Percentiles rank a stretch among this genome's conserved stretches.
These are phyloP conservation scores for Calocybe gambosa DNA, from an alignment of 1,284 basidiomycete species.

Conservation along the genomic window DNA sequence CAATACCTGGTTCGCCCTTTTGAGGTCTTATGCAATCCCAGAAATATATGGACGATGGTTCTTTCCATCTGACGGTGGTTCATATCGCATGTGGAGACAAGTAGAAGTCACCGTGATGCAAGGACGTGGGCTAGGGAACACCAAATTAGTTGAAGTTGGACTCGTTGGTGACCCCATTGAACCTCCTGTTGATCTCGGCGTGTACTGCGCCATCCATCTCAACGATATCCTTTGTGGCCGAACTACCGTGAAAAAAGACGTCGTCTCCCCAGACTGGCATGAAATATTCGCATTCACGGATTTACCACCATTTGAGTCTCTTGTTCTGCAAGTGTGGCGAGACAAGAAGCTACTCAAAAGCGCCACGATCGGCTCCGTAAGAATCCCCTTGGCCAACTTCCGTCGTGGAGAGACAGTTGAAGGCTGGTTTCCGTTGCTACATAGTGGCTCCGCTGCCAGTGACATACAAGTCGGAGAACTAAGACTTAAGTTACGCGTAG, in stretches of 20 bases:
- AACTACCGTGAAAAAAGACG: slow-evolving; percentile 64
- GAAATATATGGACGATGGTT: slow-evolving; percentile 66
- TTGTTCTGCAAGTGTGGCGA: slow-evolving; percentile 59
- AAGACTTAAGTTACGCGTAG: slow-evolving; percentile 61
- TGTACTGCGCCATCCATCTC: slow-evolving; percentile 65
- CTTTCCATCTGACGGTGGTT: slow-evolving; percentile 57
- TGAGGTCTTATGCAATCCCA: slow-evolving; percentile 70
- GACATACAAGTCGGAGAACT: slow-evolving; percentile 68
- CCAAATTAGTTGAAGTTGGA: slow-evolving; percentile 24
- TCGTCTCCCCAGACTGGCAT: slow-evolving; percentile 68
- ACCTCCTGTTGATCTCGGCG: slow-evolving; percentile 51
- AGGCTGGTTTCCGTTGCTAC: slow-evolving; percentile 77
- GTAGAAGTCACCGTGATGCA: slow-evolving; percentile 65
- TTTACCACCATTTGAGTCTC: slow-evolving; percentile 62
- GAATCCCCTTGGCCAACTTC: slow-evolving; percentile 63
- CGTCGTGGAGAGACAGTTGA: slow-evolving; percentile 67
- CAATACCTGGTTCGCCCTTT: slow-evolving; percentile 66
- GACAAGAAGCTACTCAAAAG: slow-evolving; percentile 61
- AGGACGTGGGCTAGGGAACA: slow-evolving; percentile 59
- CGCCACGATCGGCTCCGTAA: slow-evolving; percentile 51
- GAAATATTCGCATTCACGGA: slow-evolving; percentile 70
- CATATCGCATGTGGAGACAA: slow-evolving; percentile 81
- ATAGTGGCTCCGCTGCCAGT: slow-evolving; percentile 37
- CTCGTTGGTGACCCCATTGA: slow-evolving; percentile 29
- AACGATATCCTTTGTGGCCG: slow-evolving; percentile 61